phyloP scores from a whole-genome alignment of 495 filamentous ascomycete genomes.

The Cryomyces minteri region DNA sequence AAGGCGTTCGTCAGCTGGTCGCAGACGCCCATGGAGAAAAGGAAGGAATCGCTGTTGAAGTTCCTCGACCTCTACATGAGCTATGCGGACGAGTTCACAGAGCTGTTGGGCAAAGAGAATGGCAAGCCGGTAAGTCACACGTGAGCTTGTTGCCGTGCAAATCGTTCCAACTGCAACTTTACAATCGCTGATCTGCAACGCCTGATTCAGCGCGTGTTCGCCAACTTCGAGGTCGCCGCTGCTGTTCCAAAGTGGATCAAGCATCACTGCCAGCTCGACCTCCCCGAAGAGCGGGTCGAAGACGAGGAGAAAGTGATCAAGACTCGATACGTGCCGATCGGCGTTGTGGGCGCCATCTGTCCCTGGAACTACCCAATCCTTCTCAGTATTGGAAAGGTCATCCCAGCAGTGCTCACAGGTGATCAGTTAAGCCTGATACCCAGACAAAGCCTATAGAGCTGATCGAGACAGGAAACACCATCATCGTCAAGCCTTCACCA shows the following conservation, averaged over 20 bases:
- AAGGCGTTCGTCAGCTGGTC: slow-evolving; percentile 34
- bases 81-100: slow-evolving; percentile 26
- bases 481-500: slow-evolving; percentile 41
- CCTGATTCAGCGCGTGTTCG: background rate
- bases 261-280: slow-evolving; percentile 13
- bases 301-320: slow-evolving; percentile 19
- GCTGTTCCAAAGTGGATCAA: slow-evolving; percentile 3
- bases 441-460: slow-evolving; percentile 2
- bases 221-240: slow-evolving; percentile 2
- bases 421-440: too few relatives aligned
- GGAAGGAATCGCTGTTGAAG: slow-evolving; percentile 33
- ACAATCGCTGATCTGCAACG: too few relatives aligned
- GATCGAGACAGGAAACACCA: slow-evolving; percentile 27
- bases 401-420: slow-evolving; percentile 3
- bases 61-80: slow-evolving; percentile 29
- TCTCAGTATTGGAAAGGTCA: slow-evolving; percentile 11
- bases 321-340: slow-evolving; percentile 16
- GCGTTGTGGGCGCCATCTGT: slow-evolving; percentile 22
- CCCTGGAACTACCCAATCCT: slow-evolving; percentile 37
- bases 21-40: slow-evolving; percentile 29
- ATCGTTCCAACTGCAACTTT: too few relatives aligned
- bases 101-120: slow-evolving; percentile 33
- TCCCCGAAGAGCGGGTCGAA: slow-evolving; percentile 21
- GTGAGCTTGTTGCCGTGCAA: background rate
- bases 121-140: slow-evolving; percentile 32